These are phyloP conservation scores for Ogataea corticis DNA, from an alignment of 805 yeast species.

Conservation along the genomic window DNA sequence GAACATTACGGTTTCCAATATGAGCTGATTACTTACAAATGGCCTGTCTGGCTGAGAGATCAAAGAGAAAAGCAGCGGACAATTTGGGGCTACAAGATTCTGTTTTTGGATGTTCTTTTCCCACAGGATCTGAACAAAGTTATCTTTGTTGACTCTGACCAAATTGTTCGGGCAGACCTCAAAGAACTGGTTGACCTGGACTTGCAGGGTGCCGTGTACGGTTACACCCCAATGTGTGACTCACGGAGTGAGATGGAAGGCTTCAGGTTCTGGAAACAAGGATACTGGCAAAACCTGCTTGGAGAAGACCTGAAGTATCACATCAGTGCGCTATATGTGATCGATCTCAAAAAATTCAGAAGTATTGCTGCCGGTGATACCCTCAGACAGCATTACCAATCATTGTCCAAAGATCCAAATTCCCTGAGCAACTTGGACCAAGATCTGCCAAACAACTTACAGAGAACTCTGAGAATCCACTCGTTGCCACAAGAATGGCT, in stretches of 20 bases:
- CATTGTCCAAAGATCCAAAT: slow-evolving; percentile 71
- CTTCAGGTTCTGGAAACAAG: slow-evolving; percentile 87
- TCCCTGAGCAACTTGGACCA: slow-evolving; percentile 87
- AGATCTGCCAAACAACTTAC: slow-evolving; percentile 89
- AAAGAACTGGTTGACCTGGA: slow-evolving; percentile 67
- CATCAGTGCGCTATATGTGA: slow-evolving; percentile 80
- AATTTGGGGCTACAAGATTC: slow-evolving; percentile 85
- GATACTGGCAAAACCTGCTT: slow-evolving; percentile 78
- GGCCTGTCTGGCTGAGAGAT: slow-evolving; percentile 88
- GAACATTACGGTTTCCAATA: slow-evolving; percentile 61
- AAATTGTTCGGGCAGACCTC: slow-evolving; percentile 74
- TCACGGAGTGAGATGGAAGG: slow-evolving; percentile 80
- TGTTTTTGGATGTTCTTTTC: slow-evolving; percentile 83
- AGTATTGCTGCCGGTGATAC: slow-evolving; percentile 71
- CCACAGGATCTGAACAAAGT: slow-evolving; percentile 76
- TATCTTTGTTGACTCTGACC: slow-evolving; percentile 86
- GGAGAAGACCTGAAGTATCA: slow-evolving; percentile 65
- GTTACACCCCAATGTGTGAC: slow-evolving; percentile 85
- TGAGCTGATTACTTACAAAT: slow-evolving; percentile 78
- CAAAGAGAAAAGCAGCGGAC: slow-evolving; percentile 79
- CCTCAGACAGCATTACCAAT: slow-evolving; percentile 82
- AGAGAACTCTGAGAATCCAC: slow-evolving; percentile 61
- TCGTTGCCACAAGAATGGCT: slow-evolving; percentile 83
- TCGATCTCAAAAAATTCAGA: slow-evolving; percentile 72
- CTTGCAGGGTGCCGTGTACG: slow-evolving; percentile 80